These are phyloP conservation scores for Mortierella sp. DNA, from an alignment of 371 early-diverging fungal genomes.

Conservation along the genomic window DNA sequence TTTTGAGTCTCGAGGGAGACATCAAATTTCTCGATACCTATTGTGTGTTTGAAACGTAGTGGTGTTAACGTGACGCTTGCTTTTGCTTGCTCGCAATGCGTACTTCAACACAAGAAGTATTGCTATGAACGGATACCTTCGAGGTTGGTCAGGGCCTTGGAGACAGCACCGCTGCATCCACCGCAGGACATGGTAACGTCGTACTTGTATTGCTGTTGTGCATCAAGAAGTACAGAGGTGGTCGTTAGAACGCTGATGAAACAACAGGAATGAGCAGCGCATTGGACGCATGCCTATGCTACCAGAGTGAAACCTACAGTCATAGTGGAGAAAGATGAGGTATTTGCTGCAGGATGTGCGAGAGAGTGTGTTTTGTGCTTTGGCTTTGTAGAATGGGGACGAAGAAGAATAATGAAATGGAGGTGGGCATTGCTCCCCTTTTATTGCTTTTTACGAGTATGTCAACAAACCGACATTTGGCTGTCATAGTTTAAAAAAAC, in stretches of 20 bases:
- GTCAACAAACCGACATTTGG: background rate
- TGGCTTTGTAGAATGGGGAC: background rate
- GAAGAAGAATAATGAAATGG: background rate
- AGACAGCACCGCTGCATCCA: slow-evolving; percentile 86
- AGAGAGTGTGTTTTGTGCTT: background rate
- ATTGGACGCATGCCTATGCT: background rate
- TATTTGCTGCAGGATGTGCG: background rate
- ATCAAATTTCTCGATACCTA: slow-evolving; percentile 75
- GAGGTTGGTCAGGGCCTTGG: slow-evolving; percentile 74
- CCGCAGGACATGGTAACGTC: slow-evolving; percentile 88
- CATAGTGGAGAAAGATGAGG: background rate
- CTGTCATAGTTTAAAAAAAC: background rate
- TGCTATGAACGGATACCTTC: slow-evolving; percentile 58
- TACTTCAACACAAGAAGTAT: background rate
- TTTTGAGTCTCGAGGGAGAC: slow-evolving; percentile 78
- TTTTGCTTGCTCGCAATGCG: background rate
- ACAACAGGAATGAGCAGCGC: background rate
- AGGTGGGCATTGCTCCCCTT: background rate
- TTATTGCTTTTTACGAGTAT: background rate
- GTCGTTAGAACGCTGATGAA: background rate
- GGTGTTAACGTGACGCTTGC: background rate
- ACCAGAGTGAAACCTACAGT: background rate
- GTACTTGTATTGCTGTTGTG: slow-evolving; percentile 68
- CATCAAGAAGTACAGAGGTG: background rate
- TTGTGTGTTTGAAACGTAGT: background rate